These are phyloP conservation scores for Acmispon strigosus DNA, from an alignment of 306 rosid genomes.

Conservation along the genomic window DNA sequence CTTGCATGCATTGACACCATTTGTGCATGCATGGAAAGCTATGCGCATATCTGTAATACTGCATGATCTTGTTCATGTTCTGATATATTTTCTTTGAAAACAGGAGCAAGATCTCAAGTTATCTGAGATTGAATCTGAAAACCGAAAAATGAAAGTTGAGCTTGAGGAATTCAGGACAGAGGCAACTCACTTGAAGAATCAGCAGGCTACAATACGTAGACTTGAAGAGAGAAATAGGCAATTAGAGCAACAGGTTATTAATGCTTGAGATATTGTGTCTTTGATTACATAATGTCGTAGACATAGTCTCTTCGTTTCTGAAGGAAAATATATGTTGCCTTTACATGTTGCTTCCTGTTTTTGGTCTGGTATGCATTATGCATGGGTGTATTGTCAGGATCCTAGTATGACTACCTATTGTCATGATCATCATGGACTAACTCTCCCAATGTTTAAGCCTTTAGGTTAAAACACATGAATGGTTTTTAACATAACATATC, in stretches of 20 bases:
- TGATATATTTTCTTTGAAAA: slow-evolving; percentile 16
- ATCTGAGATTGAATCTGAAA: slow-evolving; percentile 87
- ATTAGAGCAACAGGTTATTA: slow-evolving; percentile 84
- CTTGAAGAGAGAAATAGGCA: slow-evolving; percentile 96
- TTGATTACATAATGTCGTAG: not conserved
- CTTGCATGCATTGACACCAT: not conserved
- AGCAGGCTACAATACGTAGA: slow-evolving; percentile 96
- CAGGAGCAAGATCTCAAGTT: slow-evolving; percentile 91
- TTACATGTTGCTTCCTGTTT: not conserved
- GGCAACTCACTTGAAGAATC: slow-evolving; percentile 95
- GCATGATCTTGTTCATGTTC: slow-evolving; percentile 10
- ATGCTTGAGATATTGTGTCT: slow-evolving; percentile 22
- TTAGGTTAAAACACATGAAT: not conserved
- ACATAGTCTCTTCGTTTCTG: not conserved
- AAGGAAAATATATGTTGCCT: not conserved
- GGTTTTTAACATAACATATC: not conserved
- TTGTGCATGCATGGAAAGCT: not conserved
- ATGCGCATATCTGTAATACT: not conserved
- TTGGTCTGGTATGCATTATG: not conserved
- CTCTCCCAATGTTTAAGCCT: not conserved
- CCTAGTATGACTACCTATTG: not conserved
- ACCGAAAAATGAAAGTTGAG: slow-evolving; percentile 96
- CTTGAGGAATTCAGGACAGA: slow-evolving; percentile 98
- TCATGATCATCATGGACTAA: not conserved
- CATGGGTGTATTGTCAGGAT: not conserved